phyloP scores from a whole-genome alignment of 257 asterid species.

The Petrea volubilis region DNA sequence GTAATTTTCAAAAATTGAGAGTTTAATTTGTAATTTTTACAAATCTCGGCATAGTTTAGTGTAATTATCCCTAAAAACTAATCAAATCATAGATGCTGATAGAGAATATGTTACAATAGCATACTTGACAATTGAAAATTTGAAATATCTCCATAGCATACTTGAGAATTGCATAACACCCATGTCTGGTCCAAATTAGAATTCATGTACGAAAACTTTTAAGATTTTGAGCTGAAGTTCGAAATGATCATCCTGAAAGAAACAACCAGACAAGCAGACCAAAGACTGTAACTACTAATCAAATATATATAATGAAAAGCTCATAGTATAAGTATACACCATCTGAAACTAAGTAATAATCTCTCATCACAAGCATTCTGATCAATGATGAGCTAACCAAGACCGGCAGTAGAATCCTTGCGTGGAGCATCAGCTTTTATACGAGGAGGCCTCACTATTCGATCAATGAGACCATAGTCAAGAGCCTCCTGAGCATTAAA shows the following conservation, averaged over 20 bases:
- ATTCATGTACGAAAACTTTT: neutral
- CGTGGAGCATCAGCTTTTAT: slow-evolving; percentile 30
- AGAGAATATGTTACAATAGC: too few relatives aligned
- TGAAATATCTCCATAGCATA: too few relatives aligned
- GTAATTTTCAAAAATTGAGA: too few relatives aligned
- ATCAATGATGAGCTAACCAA: slow-evolving; percentile 18
- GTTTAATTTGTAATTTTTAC: too few relatives aligned
- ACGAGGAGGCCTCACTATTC: slow-evolving; percentile 72
- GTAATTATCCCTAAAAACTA: too few relatives aligned
- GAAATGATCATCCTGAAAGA: neutral
- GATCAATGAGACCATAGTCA: slow-evolving; percentile 87
- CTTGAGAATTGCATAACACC: too few relatives aligned
- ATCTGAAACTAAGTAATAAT: neutral
- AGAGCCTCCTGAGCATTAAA: slow-evolving; percentile 83
- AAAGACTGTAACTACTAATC: neutral
- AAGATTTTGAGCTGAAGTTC: neutral
- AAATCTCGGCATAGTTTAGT: too few relatives aligned
- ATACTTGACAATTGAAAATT: too few relatives aligned
- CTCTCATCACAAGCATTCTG: neutral
- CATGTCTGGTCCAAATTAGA: too few relatives aligned
- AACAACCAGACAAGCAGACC: too few relatives aligned
- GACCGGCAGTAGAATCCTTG: slow-evolving; percentile 29
- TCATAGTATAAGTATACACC: neutral
- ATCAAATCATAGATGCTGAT: too few relatives aligned
- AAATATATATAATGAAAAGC: neutral